Evolutionary conservation across 2,329 filamentous ascomycete genomes (phyloP).

Genomic region (Botrytis pseudocinerea): DNA sequence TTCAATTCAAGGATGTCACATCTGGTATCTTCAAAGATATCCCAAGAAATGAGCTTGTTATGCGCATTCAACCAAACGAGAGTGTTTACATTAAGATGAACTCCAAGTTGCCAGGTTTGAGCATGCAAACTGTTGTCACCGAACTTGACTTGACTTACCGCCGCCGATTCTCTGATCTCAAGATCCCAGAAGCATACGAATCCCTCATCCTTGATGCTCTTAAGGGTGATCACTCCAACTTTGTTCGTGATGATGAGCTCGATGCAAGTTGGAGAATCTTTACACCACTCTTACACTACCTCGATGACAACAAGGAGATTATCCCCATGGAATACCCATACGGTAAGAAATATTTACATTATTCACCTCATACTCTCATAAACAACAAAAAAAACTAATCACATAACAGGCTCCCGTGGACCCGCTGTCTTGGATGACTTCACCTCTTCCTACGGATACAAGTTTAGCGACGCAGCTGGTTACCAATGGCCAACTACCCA

Average conservation of each 20-base stretch:
- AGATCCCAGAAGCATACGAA: constrained; percentile 99
- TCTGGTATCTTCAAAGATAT: constrained; percentile 99
- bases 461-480: constrained; percentile 91
- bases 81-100: constrained; percentile 99
- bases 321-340: constrained; percentile 99
- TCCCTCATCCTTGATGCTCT: constrained; percentile 95
- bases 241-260: constrained; percentile 93
- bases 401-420: constrained; percentile 77
- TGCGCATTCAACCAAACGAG: constrained; percentile 99
- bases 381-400: neutral
- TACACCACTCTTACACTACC: constrained; percentile 93
- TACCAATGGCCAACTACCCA: constrained; percentile 91
- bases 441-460: constrained; percentile 96
- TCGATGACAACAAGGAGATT: constrained; percentile 99
- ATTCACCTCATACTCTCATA: neutral
- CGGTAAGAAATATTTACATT: constrained; percentile 59
- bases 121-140: constrained; percentile 99
- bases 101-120: constrained; percentile 96
- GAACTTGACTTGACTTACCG: constrained; percentile 98
- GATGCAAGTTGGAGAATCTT: constrained; percentile 99
- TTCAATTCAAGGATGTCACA: constrained; percentile 99
- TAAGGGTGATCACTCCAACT: constrained; percentile 99
- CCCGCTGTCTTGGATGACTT: constrained; percentile 97
- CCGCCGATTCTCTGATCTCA: constrained; percentile 96
- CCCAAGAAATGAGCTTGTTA: constrained; percentile 97